Base-by-base conservation (phyloP, 805 yeast species). In the Kuraishia hungarica region DNA sequence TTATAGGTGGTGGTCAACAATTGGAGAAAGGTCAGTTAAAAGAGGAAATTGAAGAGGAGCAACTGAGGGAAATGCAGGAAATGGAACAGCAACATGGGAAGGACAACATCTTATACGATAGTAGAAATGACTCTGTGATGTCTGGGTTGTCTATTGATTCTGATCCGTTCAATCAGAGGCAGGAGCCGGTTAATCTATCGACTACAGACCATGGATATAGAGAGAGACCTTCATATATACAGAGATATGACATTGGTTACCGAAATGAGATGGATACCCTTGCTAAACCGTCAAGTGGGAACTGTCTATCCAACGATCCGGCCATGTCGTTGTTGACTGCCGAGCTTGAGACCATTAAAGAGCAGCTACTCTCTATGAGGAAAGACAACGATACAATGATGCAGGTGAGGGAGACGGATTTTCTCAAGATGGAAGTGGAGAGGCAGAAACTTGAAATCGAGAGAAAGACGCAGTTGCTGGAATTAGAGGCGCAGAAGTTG, bases 371-470 rank as follows among this genome's bases (percentile, higher is more conserved):
- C 22, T 1, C 15, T 7, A 51, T 49, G 50, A 48, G 7, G 15
- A 20, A 24, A 26, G 22, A 39, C 10, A 29, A 19, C 22, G 21
- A 22, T 8, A 53, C 55, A 2, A 53, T 68, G 52, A 59, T 62
- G 20, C 60, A 61, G 15, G 60, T 62, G 19, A 69, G 67, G 53
- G 71, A 68, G n/a, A 80, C 84, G 23, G 74, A 77, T 58, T 83
- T 86, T 23, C 86, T 88, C 65, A 72, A 79, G 53, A 82, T 86
- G 66, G 93, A 88, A 65, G 78, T 79, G 56, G 89, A 84, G 64
- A 78, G 85, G 67, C 80, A 82, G 59, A 82, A 82, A 66, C 72
- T 86, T 63, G 82, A 79, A 61, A 76, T 77, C 64, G 86, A 86
- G 62, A 58, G 61, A 22, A 67, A 67, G 51, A 53, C 62, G 20